Conservation (phyloP, 768 basidiomycete species). For the Mycena vulgaris region DNA sequence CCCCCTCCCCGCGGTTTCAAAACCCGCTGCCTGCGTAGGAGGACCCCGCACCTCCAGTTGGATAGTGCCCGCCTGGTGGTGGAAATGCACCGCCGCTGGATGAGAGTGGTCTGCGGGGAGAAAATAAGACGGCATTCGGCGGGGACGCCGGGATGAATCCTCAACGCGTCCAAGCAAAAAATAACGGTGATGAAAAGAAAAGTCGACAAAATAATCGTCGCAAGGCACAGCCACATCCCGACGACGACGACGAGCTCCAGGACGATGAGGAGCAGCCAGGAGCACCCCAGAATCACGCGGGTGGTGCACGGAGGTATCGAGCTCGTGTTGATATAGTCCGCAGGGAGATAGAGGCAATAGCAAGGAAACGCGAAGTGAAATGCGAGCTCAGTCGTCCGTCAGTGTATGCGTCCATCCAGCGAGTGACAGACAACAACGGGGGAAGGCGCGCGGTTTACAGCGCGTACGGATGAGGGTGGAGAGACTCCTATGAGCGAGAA, state of each 20-base stretch:
- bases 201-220: no score
- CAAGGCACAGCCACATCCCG: no score
- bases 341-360: conserved; percentile 8
- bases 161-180: no score
- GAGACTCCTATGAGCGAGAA: background rate
- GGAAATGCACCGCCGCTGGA: no score
- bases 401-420: background rate
- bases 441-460: background rate
- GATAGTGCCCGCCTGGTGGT: background rate
- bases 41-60: background rate
- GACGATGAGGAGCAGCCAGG: no score
- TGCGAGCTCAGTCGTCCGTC: background rate
- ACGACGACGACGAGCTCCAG: conserved; percentile 9
- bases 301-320: conserved; percentile 12
- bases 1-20: background rate
- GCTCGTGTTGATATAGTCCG: conserved; percentile 18
- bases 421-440: background rate
- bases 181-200: no score
- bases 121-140: no score
- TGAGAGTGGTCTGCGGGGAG: no score
- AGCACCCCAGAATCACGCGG: conserved; percentile 5
- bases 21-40: no score
- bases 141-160: no score
- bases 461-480: conserved; percentile 8
- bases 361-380: no score